These are phyloP conservation scores for Cylindrodendrum hubeiense DNA, from an alignment of 2,329 filamentous ascomycete genomes.

Conservation along the genomic window DNA sequence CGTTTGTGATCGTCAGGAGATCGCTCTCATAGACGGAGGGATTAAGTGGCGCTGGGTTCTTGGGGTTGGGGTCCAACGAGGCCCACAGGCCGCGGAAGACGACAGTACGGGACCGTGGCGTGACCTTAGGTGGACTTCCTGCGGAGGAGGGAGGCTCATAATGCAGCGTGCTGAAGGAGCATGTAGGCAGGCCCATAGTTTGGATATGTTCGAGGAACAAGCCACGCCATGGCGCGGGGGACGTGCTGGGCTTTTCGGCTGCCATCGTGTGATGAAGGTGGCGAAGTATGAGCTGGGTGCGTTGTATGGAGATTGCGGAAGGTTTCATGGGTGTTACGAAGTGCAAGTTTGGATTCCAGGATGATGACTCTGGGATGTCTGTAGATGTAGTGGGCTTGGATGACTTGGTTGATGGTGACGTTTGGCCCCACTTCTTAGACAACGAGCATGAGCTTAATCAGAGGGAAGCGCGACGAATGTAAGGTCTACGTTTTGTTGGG, in stretches of 20 bases:
- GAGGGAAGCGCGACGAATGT: neutral
- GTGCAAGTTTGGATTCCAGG: neutral
- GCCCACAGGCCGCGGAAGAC: conserved; percentile 90
- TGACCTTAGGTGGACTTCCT: conserved; percentile 54
- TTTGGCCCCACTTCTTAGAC: conserved; percentile 12
- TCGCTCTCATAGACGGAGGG: conserved; percentile 79
- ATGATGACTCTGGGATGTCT: neutral
- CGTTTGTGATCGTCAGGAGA: conserved; percentile 86
- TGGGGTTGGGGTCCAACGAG: conserved; percentile 76
- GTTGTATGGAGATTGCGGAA: conserved; percentile 31
- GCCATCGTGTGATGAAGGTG: conserved; percentile 48
- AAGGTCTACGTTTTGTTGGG: neutral
- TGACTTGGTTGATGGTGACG: conserved; percentile 5
- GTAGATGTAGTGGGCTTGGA: conserved; percentile 14
- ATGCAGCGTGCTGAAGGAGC: conserved; percentile 65
- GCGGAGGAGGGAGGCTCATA: conserved; percentile 51
- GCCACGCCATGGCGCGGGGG: conserved; percentile 65
- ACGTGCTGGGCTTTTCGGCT: conserved; percentile 19
- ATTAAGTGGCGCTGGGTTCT: conserved; percentile 80
- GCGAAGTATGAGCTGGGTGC: conserved; percentile 44
- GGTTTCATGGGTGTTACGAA: conserved; percentile 33
- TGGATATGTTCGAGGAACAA: conserved; percentile 64
- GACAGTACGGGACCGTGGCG: conserved; percentile 79
- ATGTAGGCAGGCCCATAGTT: conserved; percentile 61
- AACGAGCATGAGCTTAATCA: neutral